phyloP scores from a whole-genome alignment of 2,329 filamentous ascomycete genomes.

The Xylariaceae sp. region DNA sequence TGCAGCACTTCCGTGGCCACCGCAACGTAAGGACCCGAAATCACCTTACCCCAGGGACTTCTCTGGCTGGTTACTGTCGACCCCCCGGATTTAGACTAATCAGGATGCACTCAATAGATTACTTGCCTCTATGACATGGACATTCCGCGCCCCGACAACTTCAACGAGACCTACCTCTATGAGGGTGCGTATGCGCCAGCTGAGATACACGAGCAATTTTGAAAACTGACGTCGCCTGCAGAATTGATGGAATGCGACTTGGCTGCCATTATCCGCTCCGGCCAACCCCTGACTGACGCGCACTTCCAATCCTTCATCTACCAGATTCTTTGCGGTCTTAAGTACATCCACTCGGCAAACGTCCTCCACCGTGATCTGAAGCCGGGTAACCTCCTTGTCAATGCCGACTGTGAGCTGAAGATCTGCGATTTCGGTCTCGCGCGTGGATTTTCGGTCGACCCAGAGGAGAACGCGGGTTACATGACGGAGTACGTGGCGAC shows the following conservation, averaged over 20 bases:
- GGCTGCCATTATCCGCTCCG: slow-evolving; percentile 94
- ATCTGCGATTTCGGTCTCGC: slow-evolving; percentile 98
- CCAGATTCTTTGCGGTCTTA: slow-evolving; percentile 96
- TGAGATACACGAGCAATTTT: neutral
- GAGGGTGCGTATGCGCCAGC: slow-evolving; percentile 61
- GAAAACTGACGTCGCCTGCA: slow-evolving; percentile 36
- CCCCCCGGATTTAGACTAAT: slow-evolving; percentile 24
- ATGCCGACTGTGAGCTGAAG: slow-evolving; percentile 98
- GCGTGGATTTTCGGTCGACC: slow-evolving; percentile 92
- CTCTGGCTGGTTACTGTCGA: slow-evolving; percentile 25
- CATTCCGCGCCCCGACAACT: slow-evolving; percentile 92
- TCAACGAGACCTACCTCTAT: slow-evolving; percentile 98
- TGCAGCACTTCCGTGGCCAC: slow-evolving; percentile 93
- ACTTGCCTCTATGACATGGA: slow-evolving; percentile 99
- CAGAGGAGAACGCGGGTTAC: slow-evolving; percentile 96
- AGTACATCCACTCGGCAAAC: slow-evolving; percentile 99
- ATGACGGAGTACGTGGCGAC: slow-evolving; percentile 99
- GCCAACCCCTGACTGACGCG: slow-evolving; percentile 93
- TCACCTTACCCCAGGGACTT: neutral
- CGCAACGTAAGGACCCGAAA: slow-evolving; percentile 60
- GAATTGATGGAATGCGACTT: slow-evolving; percentile 99
- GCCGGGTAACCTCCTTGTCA: slow-evolving; percentile 93
- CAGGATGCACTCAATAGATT: slow-evolving; percentile 57
- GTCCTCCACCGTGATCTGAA: slow-evolving; percentile 96
- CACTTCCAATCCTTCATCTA: slow-evolving; percentile 99